Conservation (phyloP, 176 grass and related monocot species). For the Phragmites australis region DNA sequence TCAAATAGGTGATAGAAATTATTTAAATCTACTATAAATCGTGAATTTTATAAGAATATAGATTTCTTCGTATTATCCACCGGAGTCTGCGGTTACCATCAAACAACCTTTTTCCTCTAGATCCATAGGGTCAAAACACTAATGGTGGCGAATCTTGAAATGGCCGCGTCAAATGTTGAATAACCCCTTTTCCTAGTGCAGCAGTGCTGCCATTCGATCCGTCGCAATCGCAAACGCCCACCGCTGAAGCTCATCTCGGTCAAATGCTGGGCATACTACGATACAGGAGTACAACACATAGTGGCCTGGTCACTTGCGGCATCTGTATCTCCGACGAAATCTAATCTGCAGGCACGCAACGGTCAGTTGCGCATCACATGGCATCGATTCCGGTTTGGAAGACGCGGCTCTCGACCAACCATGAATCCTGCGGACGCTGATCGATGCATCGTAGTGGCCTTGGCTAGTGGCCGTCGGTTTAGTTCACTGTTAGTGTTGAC, state of each 20-base stretch:
- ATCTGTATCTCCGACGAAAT: slow-evolving; percentile 5
- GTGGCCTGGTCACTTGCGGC: neutral
- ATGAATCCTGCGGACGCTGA: neutral
- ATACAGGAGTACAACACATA: neutral
- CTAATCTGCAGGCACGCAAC: neutral
- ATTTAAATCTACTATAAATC: too few species aligned
- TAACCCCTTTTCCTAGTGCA: neutral
- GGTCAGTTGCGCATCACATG: too few species aligned
- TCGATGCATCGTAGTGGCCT: neutral
- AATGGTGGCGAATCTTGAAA: too few species aligned
- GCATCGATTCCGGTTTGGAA: slow-evolving; percentile 4
- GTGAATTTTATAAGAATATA: too few species aligned
- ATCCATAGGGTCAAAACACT: too few species aligned
- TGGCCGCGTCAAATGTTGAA: too few species aligned
- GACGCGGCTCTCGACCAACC: too few species aligned
- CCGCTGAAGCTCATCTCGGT: neutral
- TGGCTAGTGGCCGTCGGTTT: neutral
- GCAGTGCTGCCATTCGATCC: neutral
- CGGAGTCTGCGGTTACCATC: too few species aligned
- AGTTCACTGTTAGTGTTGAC: neutral
- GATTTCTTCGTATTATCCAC: too few species aligned
- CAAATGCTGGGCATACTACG: neutral
- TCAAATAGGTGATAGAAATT: too few species aligned
- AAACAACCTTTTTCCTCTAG: too few species aligned
- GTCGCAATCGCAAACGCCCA: neutral